These are phyloP conservation scores for Gilbertella persicaria DNA, from an alignment of 371 early-diverging fungal species.

Conservation along the genomic window DNA sequence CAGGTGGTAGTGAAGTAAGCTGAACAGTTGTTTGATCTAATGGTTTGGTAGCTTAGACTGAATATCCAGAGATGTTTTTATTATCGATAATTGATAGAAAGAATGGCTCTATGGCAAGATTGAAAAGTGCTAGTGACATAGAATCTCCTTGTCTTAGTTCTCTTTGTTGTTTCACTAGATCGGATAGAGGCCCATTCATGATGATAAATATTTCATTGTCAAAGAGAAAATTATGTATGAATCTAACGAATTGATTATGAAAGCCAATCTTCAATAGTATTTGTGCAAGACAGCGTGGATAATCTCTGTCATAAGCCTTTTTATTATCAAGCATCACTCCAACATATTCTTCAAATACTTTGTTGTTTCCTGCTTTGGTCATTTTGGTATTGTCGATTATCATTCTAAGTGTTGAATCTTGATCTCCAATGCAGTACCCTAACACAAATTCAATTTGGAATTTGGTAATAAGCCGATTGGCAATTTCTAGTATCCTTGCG, in stretches of 20 bases:
- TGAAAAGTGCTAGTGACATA: constrained; percentile 23
- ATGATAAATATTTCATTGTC: constrained; percentile 3
- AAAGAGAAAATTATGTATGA: constrained; percentile 10
- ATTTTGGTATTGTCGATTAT: constrained; percentile 1
- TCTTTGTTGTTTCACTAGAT: constrained; percentile 4
- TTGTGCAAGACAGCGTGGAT: constrained; percentile 10
- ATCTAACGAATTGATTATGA: constrained; percentile 1
- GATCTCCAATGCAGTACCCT: constrained; percentile 16
- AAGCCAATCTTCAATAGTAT: constrained; percentile 12
- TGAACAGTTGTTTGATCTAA: too few relatives aligned
- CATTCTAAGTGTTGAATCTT: constrained; percentile 7
- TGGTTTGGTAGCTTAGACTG: too few relatives aligned
- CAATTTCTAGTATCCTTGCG: background rate
- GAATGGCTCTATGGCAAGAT: constrained; percentile 20
- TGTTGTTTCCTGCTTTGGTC: too few relatives aligned
- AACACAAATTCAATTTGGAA: constrained; percentile 25
- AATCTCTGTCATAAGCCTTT: constrained; percentile 25
- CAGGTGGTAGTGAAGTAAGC: background rate
- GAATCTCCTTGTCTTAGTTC: constrained; percentile 30
- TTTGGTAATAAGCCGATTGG: constrained; percentile 3
- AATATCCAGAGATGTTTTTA: too few relatives aligned
- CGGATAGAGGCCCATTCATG: constrained; percentile 18
- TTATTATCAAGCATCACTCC: constrained; percentile 22
- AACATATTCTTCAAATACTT: too few relatives aligned
- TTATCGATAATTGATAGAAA: background rate